Conservation (phyloP, 768 basidiomycete genomes). For the Cystobasidium onofrii region DNA sequence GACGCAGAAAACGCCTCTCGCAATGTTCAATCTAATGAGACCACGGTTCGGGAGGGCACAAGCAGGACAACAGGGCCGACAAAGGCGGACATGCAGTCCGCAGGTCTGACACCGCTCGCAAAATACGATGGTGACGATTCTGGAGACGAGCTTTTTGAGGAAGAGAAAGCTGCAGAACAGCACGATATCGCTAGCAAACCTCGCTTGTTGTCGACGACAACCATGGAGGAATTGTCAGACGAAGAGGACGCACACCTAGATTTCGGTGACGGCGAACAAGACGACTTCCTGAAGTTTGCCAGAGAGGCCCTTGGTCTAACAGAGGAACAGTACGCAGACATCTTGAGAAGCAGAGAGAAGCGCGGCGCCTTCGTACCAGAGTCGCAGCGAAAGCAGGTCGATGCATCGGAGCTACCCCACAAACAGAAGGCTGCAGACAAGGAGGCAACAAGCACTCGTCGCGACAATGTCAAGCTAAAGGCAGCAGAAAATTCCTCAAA, state of each 20-base stretch:
- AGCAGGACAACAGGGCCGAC: not conserved
- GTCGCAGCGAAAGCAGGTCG: not conserved
- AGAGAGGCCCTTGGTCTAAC: conserved; percentile 80
- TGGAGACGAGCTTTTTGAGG: conserved; percentile 62
- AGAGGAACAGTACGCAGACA: conserved; percentile 81
- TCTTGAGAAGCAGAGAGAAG: conserved; percentile 64
- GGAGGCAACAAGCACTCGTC: not conserved
- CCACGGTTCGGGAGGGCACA: not conserved
- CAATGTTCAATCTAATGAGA: not conserved
- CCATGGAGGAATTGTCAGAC: conserved; percentile 45
- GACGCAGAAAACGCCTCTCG: not conserved
- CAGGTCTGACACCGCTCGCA: conserved; percentile 73
- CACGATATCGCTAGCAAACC: conserved; percentile 69
- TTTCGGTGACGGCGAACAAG: conserved; percentile 77
- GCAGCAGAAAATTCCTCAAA: conserved; percentile 3
- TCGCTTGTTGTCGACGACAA: conserved; percentile 55
- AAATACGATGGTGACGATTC: conserved; percentile 82
- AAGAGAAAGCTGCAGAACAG: conserved; percentile 57
- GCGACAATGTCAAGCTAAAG: not conserved
- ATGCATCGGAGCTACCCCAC: not conserved
- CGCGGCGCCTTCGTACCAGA: conserved; percentile 63
- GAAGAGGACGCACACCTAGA: conserved; percentile 60
- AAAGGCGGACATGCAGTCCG: conserved; percentile 50
- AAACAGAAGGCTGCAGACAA: not conserved
- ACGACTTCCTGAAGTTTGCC: conserved; percentile 91